phyloP scores from a whole-genome alignment of 371 early-diverging fungal genomes.

The Mortierella sp. region DNA sequence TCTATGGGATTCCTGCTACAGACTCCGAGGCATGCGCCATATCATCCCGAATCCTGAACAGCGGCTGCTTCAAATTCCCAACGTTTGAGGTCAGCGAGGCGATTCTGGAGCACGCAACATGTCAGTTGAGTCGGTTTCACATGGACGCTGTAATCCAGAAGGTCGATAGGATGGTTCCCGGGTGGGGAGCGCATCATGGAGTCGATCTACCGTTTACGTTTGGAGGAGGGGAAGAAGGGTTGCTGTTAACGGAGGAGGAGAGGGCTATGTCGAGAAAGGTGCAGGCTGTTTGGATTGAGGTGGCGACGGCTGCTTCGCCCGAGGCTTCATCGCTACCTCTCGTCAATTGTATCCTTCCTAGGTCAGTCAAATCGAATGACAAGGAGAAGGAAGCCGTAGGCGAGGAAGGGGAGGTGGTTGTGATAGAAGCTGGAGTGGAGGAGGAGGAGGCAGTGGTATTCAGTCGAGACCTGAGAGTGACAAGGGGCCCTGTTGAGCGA shows the following conservation, averaged over 20 bases:
- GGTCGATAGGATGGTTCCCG: not conserved
- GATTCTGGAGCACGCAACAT: not conserved
- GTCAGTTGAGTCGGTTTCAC: conserved; percentile 30
- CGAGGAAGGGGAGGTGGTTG: not conserved
- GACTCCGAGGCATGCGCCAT: not conserved
- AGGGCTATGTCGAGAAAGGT: conserved; percentile 28
- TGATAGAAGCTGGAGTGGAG: not conserved
- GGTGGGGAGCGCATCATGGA: conserved; percentile 42
- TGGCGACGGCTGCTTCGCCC: conserved; percentile 9
- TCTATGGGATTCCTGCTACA: conserved; percentile 22
- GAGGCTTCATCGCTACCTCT: conserved; percentile 12
- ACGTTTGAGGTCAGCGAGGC: conserved; percentile 11
- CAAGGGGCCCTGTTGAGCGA: not conserved
- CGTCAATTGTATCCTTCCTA: conserved; percentile 4
- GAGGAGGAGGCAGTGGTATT: conserved; percentile 7
- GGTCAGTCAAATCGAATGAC: not conserved
- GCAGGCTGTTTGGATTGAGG: conserved; percentile 23
- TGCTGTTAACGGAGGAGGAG: conserved; percentile 12
- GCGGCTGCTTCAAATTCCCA: not conserved
- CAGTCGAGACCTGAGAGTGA: conserved; percentile 4
- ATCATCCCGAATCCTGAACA: conserved; percentile 4
- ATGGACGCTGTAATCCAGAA: conserved; percentile 26
- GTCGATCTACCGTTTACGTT: conserved; percentile 39
- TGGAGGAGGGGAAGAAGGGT: conserved; percentile 24
- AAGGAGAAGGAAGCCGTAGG: not conserved